Base-by-base conservation (phyloP, 2,329 filamentous ascomycete species). In the Verticillium alfalfae region DNA sequence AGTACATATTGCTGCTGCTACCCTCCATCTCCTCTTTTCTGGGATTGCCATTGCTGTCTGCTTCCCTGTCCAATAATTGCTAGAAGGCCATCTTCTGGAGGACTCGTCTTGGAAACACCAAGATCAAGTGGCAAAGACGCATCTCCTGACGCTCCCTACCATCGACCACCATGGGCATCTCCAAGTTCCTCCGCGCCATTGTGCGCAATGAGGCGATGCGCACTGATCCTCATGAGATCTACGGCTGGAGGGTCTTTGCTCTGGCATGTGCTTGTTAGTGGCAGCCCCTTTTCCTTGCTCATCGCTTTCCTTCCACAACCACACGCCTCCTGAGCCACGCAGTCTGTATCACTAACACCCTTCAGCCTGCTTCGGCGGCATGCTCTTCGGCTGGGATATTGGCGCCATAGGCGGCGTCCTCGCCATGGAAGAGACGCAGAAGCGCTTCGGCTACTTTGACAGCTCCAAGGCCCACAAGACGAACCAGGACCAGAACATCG, bases 121-220 rank as follows among this genome's bases (percentile, higher is more conserved):
- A 3, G 16, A 16, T 18, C 15, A 45, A 45, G 39, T 45, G 39
- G 39, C 39, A n/a, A 9, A n/a, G n/a, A 15, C 26, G 3, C 22
- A 31, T 55, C 16, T n/a, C n/a, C 26, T 18, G 38, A 34, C 57
- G 18, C 1, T 22, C 49, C 49, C 22, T 9, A 10, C 12, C n/a
- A 49, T 12, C 31, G 56, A 60, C 58, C 67, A 72, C 41, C 60
- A 82, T 83, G 72, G 76, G 75, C 63, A 73, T 78, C 61, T 72
- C 71, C 55, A 73, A 68, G 60, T 71, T 87, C 66, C 79, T 89
- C 61, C 79, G 78, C 67, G 76, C 75, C 67, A 78, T 89, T 69
- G 81, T 89, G 67, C 84, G 84, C 73, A 91, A 91, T 78, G 87
- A 91, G 72, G 85, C 89, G 55, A 90, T 91, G 84, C 86, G 82